These are phyloP conservation scores for Pseudognaphalium luteoalbum DNA, from an alignment of 129 eudicot genomes.

Conservation along the genomic window DNA sequence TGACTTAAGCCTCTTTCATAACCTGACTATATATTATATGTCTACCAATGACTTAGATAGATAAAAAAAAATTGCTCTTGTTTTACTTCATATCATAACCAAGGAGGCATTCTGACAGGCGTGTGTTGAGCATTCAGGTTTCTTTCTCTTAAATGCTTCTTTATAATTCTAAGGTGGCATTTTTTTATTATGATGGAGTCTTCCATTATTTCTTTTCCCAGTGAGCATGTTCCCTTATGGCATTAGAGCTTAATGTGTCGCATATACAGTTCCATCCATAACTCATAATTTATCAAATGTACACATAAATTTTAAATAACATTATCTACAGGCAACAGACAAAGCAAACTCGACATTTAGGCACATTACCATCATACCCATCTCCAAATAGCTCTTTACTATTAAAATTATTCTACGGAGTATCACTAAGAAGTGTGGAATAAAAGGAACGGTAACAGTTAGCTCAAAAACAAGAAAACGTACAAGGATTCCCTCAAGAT, in stretches of 20 bases:
- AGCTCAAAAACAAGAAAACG: conserved; percentile 22
- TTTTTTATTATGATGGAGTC: no score
- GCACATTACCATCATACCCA: not conserved
- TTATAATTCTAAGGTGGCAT: no score
- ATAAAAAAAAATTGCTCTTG: not conserved
- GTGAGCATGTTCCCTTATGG: no score
- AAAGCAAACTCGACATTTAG: no score
- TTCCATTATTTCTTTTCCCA: no score
- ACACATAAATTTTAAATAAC: not conserved
- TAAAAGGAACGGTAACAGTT: not conserved
- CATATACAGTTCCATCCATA: not conserved
- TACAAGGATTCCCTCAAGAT: conserved; percentile 93
- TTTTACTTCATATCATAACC: not conserved
- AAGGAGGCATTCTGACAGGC: no score
- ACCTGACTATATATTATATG: no score
- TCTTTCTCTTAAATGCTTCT: no score
- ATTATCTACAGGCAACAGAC: not conserved
- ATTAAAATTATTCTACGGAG: not conserved
- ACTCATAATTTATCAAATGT: not conserved
- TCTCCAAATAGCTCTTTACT: conserved; percentile 7
- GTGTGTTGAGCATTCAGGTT: no score
- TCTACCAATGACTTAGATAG: not conserved
- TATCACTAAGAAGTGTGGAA: not conserved
- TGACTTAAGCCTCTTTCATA: no score
- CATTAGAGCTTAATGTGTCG: no score